Conservation (phyloP, 2,329 filamentous ascomycete genomes). For the Venturia nashicola region DNA sequence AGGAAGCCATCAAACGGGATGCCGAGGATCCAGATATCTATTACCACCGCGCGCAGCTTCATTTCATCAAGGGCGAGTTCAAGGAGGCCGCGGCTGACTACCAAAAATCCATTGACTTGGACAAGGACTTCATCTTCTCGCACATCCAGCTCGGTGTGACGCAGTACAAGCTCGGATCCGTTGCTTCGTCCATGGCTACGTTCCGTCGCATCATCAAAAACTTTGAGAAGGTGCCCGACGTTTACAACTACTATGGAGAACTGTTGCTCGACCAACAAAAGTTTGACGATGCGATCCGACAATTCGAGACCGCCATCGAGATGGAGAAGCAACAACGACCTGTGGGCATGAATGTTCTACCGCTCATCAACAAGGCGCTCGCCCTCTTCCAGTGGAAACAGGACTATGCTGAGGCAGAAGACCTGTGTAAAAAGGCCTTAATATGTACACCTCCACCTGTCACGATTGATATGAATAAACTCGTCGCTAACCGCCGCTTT, state of each 20-base stretch:
- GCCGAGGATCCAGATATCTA: slow-evolving; percentile 89
- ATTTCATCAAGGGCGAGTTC: slow-evolving; percentile 95
- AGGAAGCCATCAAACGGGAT: slow-evolving; percentile 73
- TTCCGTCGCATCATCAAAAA: slow-evolving; percentile 98
- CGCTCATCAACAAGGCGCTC: slow-evolving; percentile 95
- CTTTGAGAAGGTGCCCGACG: slow-evolving; percentile 90
- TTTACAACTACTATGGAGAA: slow-evolving; percentile 99
- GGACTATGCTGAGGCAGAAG: slow-evolving; percentile 87
- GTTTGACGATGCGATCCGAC: slow-evolving; percentile 88
- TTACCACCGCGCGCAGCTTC: slow-evolving; percentile 95
- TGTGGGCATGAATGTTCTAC: slow-evolving; percentile 92
- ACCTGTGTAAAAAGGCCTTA: slow-evolving; percentile 91
- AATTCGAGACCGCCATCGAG: slow-evolving; percentile 96
- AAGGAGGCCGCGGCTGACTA: slow-evolving; percentile 94
- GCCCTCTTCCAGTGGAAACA: slow-evolving; percentile 98
- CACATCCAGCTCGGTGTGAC: slow-evolving; percentile 98
- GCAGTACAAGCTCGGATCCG: slow-evolving; percentile 98
- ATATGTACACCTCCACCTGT: slow-evolving; percentile 57
- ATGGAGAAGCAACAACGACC: slow-evolving; percentile 95
- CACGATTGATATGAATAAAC: slow-evolving; percentile 13
- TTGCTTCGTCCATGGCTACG: slow-evolving; percentile 96
- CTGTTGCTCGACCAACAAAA: slow-evolving; percentile 93
- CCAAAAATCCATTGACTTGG: slow-evolving; percentile 96
- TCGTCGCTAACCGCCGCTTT: slow-evolving; percentile 7
- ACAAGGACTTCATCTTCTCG: slow-evolving; percentile 94